Percentiles rank a stretch among this genome's conserved stretches.
Conservation (phyloP, 441 rosid genomes). For the Pelargonium myrrhifolium region DNA sequence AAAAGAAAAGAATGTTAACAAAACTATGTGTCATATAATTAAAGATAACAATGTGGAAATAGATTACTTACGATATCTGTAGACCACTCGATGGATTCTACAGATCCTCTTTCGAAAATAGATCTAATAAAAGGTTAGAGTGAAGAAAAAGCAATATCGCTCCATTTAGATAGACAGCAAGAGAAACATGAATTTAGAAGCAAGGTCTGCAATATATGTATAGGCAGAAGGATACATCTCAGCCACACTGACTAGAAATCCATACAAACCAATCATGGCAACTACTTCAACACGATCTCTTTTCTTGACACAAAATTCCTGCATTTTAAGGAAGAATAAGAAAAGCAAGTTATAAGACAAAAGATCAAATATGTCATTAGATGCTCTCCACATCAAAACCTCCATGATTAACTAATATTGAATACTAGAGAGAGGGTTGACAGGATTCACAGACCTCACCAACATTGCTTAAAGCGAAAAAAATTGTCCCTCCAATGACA, state of each 20-base stretch:
- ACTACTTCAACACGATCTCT: conserved; percentile 49
- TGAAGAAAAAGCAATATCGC: not conserved
- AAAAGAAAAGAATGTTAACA: not conserved
- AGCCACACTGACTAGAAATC: conserved; percentile 35
- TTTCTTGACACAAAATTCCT: conserved; percentile 57
- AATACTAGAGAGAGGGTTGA: too few relatives aligned
- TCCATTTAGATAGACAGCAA: not conserved
- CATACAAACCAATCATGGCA: conserved; percentile 44
- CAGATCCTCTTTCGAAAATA: conserved; percentile 32
- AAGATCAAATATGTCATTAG: not conserved
- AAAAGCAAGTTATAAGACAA: not conserved
- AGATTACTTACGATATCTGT: conserved; percentile 36
- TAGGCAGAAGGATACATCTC: conserved; percentile 43
- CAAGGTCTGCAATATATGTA: not conserved
- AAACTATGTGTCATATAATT: too few relatives aligned
- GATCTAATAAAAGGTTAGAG: conserved; percentile 38
- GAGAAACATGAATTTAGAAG: not conserved
- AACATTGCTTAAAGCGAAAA: conserved; percentile 52
- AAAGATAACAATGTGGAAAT: not conserved
- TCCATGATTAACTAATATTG: not conserved
- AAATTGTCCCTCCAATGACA: conserved; percentile 45
- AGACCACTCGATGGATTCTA: conserved; percentile 42
- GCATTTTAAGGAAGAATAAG: conserved; percentile 16
- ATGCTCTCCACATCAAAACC: not conserved
- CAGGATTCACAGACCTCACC: conserved; percentile 42